Base-by-base conservation (phyloP, 805 yeast genomes). In the Candida endomychidarum region DNA sequence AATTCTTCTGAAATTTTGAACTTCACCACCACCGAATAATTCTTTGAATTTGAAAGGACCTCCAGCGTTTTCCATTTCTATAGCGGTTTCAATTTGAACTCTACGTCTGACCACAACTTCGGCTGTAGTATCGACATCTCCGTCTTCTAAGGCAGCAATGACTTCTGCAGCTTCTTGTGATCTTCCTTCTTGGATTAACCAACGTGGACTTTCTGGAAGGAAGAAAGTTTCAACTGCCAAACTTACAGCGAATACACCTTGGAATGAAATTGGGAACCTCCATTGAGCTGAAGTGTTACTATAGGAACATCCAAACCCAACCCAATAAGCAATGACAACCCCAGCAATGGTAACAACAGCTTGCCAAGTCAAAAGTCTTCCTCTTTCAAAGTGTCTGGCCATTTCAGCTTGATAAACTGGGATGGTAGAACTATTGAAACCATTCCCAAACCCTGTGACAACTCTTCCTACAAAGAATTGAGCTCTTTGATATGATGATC, bases 151-250 rank as follows among this genome's bases (percentile, higher is more conserved):
- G 14, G 66, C 59, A 38, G 48, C 52, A 34, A 57, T 77, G 54
- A 43, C 64, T 53, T 62, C 57, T 47, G 46, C 43, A 19, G 69
- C 72, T 30, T 64, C 68, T n/a, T 50, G 53, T 2, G 39, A 47
- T 42, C 61, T 48, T 11, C 71, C 72, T 41, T 72, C 66, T 17
- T 77, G 63, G 47, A 80, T 67, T 54, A 81, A 67, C 83, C 83
- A 81, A 73, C 86, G 76, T 50, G 87, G 86, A 5, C 86, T 80
- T 55, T 81, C 87, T 23, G 86, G 86, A 51, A 80, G 54, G 63
- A 71, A 61, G 42, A 63, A 45, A 5, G 59, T 52, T 67, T 67
- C 43, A 63, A 62, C 20, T 53, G 75, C 53, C 31, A 77, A 59
- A 31, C 65, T 38, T 31, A 56, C 38, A 45, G 83, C 80, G 53